Base-by-base conservation (phyloP, 345 rosid genomes). In the Heritiera fomes region DNA sequence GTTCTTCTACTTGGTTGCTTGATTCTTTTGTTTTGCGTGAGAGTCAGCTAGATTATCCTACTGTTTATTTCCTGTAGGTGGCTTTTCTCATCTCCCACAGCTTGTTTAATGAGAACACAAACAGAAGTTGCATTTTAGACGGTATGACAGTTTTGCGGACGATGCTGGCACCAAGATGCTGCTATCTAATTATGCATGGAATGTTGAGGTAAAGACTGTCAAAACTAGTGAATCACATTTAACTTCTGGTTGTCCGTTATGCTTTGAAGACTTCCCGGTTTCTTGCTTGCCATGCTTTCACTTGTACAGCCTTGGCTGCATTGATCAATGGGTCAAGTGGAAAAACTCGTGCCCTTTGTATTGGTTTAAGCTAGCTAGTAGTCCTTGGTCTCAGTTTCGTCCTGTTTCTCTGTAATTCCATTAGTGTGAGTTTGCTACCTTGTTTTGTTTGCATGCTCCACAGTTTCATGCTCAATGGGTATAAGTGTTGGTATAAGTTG, bases 51-150 rank as follows among this genome's bases (percentile, higher is more conserved):
- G 11, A 47, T 34, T 34, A 23, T 72, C 47, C 47, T 20, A 32
- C 15, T 9, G 3, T 34, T 34, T 34, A 52, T 56, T 71, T 41
- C 58, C 58, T 14, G 20, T 28, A 49, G 58, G 74, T 70, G 74
- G 55, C 28, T 49, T 17, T 52, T 28, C 43, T 32, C 41, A 30
- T 50, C 45, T 50, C 5, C 46, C 5, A 23, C 46, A 15, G 17
- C 56, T 52, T 32, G 61, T 50, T 50, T 71, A 71, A 46, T 23
- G 73, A 20, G 49, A 45, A n/a, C n/a, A 45, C 72, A 46, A 69
- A 43, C 56, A 69, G 38, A 46, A 20, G 56, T 46, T 65, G 46
- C 69, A 64, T 38, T 65, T 65, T 38, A 65, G 70, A 65, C 12
- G 7, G 13, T 17, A 65, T 7, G 23, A 40, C 38, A 38, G 3